A percentile compares a stretch with the other conserved stretches of the same genome.
These are phyloP conservation scores for Linum lewisii DNA, from an alignment of 345 rosid species.

Conservation along the genomic window DNA sequence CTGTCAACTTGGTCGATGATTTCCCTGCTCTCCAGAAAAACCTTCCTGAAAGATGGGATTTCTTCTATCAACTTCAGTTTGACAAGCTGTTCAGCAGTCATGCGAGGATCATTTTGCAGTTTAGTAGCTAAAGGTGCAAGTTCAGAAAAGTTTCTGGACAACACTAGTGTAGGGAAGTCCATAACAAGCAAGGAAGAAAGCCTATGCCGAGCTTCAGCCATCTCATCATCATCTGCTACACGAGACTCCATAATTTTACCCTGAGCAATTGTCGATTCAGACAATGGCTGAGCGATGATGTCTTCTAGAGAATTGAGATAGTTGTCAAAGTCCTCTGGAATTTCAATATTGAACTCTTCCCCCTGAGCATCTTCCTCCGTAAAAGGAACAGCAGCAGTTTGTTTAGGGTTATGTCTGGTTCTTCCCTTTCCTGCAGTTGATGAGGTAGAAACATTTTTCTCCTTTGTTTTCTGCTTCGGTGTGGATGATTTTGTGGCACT, in stretches of 20 bases:
- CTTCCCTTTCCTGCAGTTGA: constrained; percentile 21
- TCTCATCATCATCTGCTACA: constrained; percentile 35
- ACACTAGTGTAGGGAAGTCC: constrained; percentile 48
- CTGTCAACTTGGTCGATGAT: constrained; percentile 32
- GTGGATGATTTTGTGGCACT: not conserved
- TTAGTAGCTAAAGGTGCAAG: constrained; percentile 38
- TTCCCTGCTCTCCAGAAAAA: constrained; percentile 40
- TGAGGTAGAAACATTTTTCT: not conserved
- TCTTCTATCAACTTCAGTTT: constrained; percentile 56
- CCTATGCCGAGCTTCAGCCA: constrained; percentile 41
- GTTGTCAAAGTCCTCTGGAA: constrained; percentile 54
- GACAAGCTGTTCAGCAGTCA: constrained; percentile 53
- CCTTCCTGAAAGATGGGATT: constrained; percentile 48
- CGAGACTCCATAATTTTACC: constrained; percentile 13
- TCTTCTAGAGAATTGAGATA: constrained; percentile 51
- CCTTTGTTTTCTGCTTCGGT: not conserved
- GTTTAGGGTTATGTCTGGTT: constrained; percentile 23
- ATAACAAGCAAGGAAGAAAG: constrained; percentile 46
- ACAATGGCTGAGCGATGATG: constrained; percentile 39
- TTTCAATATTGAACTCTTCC: constrained; percentile 19
- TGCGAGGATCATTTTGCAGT: constrained; percentile 39
- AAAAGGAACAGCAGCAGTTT: not conserved
- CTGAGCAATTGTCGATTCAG: constrained; percentile 14
- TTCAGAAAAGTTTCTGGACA: constrained; percentile 31
- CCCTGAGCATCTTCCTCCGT: constrained; percentile 14